Percentiles rank a stretch among this genome's conserved stretches.
phyloP scores from a whole-genome alignment of 768 basidiomycete species.

The Suillus subalutaceus region DNA sequence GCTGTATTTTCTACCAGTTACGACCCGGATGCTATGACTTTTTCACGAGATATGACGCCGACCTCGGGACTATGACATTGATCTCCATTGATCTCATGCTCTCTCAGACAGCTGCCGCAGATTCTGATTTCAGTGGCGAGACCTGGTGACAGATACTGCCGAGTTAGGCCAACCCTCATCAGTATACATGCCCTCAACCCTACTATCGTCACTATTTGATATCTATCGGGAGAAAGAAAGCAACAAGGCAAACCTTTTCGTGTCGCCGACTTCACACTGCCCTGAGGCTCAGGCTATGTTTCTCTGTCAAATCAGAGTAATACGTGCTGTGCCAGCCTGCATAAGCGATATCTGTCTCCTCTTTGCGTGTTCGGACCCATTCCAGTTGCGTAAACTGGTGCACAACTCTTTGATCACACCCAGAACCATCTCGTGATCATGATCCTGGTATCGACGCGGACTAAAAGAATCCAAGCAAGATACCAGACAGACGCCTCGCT shows the following conservation, averaged over 20 bases:
- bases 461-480: slow-evolving; percentile 5
- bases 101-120: slow-evolving; percentile 49
- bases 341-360: slow-evolving; percentile 30
- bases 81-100: slow-evolving; percentile 58
- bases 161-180: background rate
- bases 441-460: slow-evolving; percentile 2
- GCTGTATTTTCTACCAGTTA: background rate
- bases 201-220: slow-evolving; percentile 52
- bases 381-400: background rate
- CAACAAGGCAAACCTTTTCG: slow-evolving; percentile 34
- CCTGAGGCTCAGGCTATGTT: slow-evolving; percentile 12
- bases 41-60: background rate
- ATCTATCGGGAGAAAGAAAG: slow-evolving; percentile 48
- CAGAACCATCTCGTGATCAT: background rate
- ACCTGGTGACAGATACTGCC: background rate
- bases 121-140: slow-evolving; percentile 21
- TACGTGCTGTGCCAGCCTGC: slow-evolving; percentile 39
- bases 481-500: background rate
- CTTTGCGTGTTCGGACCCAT: slow-evolving; percentile 13
- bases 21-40: background rate
- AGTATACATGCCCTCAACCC: background rate
- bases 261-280: slow-evolving; percentile 12
- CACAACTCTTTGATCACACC: background rate
- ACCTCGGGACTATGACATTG: background rate
- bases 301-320: slow-evolving; percentile 25